phyloP scores from a whole-genome alignment of 768 basidiomycete species.

The Paxillus ammoniavirescens region DNA sequence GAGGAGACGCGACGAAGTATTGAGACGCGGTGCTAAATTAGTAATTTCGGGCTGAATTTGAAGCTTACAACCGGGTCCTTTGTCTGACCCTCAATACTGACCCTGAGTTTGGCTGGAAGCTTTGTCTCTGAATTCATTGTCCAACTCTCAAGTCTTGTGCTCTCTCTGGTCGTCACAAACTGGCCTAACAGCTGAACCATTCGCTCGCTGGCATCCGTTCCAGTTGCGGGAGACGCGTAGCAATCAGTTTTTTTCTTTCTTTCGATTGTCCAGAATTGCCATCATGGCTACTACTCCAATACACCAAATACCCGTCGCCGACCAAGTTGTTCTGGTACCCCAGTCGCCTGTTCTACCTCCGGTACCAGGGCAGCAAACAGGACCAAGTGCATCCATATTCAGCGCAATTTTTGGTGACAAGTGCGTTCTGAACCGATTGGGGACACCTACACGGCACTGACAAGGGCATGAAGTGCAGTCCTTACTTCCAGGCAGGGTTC shows the following conservation, averaged over 20 bases:
- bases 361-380: conserved; percentile 6
- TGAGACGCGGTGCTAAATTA: conserved; percentile 25
- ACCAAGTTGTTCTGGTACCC: not conserved
- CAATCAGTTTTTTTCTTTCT: not conserved
- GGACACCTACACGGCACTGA: conserved; percentile 8
- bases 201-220: too few relatives aligned
- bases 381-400: conserved; percentile 32
- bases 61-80: not conserved
- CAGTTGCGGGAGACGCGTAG: too few relatives aligned
- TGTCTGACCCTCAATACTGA: too few relatives aligned
- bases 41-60: too few relatives aligned
- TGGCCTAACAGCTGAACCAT: too few relatives aligned
- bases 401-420: conserved; percentile 56
- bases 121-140: not conserved
- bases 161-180: too few relatives aligned
- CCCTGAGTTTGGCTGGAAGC: not conserved
- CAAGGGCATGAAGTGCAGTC: conserved; percentile 58
- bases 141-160: not conserved
- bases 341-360: conserved; percentile 1
- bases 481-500: conserved; percentile 97
- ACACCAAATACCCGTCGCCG: not conserved
- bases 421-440: conserved; percentile 42
- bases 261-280: not conserved
- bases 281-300: conserved; percentile 8
- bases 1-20: conserved; percentile 17